Conservation (phyloP, 306 rosid genomes). For the Trifolium repens region DNA sequence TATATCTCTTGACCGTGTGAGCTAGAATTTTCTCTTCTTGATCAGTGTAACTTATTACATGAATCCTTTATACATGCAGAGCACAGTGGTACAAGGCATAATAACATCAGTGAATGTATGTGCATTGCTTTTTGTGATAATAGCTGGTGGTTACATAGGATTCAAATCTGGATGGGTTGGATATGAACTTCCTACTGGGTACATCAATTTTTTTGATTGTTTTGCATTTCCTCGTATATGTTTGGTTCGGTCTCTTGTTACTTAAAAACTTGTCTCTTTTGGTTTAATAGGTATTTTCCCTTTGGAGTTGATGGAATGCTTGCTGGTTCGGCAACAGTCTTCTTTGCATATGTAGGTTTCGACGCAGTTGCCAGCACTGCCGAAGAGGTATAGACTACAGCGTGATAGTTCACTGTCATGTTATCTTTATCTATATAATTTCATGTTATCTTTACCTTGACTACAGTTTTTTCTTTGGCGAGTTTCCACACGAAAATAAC, state of each 20-base stretch:
- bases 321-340: slow-evolving; percentile 96
- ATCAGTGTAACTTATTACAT: not conserved
- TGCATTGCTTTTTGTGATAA: slow-evolving; percentile 80
- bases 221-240: slow-evolving; percentile 15
- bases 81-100: slow-evolving; percentile 73
- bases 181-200: slow-evolving; percentile 83
- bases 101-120: slow-evolving; percentile 76
- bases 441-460: not conserved
- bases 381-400: slow-evolving; percentile 69
- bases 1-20: not conserved
- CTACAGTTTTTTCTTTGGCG: too few species aligned
- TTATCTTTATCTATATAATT: not conserved
- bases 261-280: slow-evolving; percentile 24
- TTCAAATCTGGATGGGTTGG: slow-evolving; percentile 96
- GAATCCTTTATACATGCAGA: slow-evolving; percentile 58
- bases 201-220: slow-evolving; percentile 35
- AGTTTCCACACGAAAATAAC: not conserved
- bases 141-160: slow-evolving; percentile 80
- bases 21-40: slow-evolving; percentile 1
- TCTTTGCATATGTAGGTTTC: slow-evolving; percentile 93
- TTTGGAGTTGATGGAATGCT: slow-evolving; percentile 94
- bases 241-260: not conserved
- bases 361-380: slow-evolving; percentile 94
- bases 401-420: not conserved
- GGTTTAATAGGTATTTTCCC: slow-evolving; percentile 70